phyloP scores from a whole-genome alignment of 2,329 filamentous ascomycete genomes.

The Sclerotinia spermophila region DNA sequence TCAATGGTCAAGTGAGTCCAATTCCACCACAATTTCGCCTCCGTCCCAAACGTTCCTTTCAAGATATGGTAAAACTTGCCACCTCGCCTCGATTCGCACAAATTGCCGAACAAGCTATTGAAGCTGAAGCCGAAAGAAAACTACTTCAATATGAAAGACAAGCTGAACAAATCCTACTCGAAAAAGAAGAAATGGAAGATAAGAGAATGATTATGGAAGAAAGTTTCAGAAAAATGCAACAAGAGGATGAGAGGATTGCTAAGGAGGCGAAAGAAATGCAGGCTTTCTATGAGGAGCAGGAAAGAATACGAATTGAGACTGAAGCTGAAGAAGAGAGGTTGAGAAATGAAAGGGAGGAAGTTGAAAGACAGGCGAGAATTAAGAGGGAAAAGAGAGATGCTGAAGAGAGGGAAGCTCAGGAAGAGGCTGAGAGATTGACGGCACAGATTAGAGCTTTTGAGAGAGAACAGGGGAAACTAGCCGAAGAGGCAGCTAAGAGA shows the following conservation, averaged over 20 bases:
- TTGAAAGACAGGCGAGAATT: constrained; percentile 9
- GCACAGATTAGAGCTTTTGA: constrained; percentile 20
- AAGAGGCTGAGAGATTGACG: constrained; percentile 21
- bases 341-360: constrained; percentile 13
- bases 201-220: constrained; percentile 23
- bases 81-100: constrained; percentile 6
- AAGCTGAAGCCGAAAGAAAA: constrained; percentile 17
- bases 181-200: constrained; percentile 25
- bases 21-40: constrained; percentile 5
- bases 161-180: constrained; percentile 18
- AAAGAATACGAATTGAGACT: background rate
- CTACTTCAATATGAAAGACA: constrained; percentile 21
- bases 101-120: constrained; percentile 16
- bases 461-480: constrained; percentile 11
- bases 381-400: constrained; percentile 14
- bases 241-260: constrained; percentile 20
- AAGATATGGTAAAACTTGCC: constrained; percentile 6
- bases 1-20: background rate
- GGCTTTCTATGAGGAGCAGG: constrained; percentile 20
- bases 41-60: constrained; percentile 14
- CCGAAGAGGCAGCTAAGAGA: constrained; percentile 19
- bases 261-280: constrained; percentile 25
- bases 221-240: constrained; percentile 17
- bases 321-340: constrained; percentile 15
- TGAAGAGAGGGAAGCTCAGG: constrained; percentile 16